These are phyloP conservation scores for Yueomyces sinensis DNA, from an alignment of 805 yeast genomes.

Conservation along the genomic window DNA sequence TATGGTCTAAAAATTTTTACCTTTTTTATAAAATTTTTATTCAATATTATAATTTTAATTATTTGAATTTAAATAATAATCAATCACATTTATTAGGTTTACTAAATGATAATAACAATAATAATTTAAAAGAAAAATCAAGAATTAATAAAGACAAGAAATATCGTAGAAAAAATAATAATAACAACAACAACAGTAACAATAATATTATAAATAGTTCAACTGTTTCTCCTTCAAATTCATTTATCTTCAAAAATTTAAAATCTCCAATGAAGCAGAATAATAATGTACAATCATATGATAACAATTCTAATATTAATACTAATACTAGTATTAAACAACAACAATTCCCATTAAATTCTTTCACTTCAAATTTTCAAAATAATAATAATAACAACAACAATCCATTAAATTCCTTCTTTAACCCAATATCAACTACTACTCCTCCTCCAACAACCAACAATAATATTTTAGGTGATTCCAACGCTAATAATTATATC, in stretches of 20 bases:
- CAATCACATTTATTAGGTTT: slow-evolving; percentile 27
- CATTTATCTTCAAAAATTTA: slow-evolving; percentile 17
- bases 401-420: not conserved
- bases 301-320: slow-evolving; percentile 12
- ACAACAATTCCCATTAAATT: not conserved
- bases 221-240: not conserved
- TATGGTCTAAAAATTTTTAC: slow-evolving; percentile 19
- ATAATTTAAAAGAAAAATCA: too few relatives aligned
- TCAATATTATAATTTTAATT: slow-evolving; percentile 22
- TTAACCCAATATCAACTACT: too few relatives aligned
- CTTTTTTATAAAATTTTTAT: slow-evolving; percentile 21
- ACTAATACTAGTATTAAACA: slow-evolving; percentile 11
- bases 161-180: not conserved
- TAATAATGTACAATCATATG: not conserved
- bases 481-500: slow-evolving; percentile 14
- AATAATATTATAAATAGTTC: not conserved
- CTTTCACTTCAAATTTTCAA: not conserved
- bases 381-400: not conserved
- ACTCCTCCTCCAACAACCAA: not conserved
- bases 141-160: not conserved
- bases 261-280: slow-evolving; percentile 15
- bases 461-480: not conserved
- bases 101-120: not conserved
- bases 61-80: slow-evolving; percentile 18
- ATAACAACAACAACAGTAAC: not conserved